Conservation (phyloP, 1,284 basidiomycete genomes). For the Tylopilus sp. region DNA sequence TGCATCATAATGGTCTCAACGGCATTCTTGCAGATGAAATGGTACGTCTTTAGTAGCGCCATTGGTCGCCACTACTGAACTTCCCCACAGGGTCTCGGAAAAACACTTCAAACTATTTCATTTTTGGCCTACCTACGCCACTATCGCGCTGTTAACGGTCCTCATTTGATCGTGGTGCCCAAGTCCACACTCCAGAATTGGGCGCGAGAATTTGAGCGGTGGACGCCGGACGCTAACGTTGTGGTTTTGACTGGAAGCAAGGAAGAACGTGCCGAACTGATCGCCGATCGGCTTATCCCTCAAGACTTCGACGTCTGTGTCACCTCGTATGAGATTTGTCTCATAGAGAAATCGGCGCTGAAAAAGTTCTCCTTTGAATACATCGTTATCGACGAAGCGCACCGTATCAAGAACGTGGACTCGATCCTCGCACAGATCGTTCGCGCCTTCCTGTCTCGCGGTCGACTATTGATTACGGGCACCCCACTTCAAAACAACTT, state of each 20-base stretch:
- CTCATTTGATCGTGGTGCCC: slow-evolving; percentile 96
- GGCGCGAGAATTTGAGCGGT: slow-evolving; percentile 92
- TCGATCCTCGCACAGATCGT: slow-evolving; percentile 97
- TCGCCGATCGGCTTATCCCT: slow-evolving; percentile 83
- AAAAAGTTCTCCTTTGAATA: slow-evolving; percentile 99
- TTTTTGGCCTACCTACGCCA: slow-evolving; percentile 97
- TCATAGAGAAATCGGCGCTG: slow-evolving; percentile 92
- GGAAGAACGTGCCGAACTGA: slow-evolving; percentile 90
- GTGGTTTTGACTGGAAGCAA: slow-evolving; percentile 89
- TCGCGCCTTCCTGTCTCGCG: slow-evolving; percentile 89
- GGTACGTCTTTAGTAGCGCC: slow-evolving; percentile 57
- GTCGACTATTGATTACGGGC: slow-evolving; percentile 94
- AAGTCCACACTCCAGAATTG: slow-evolving; percentile 99
- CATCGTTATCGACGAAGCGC: slow-evolving; percentile 99
- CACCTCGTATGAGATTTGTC: slow-evolving; percentile 97
- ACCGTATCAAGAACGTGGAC: slow-evolving; percentile 99
- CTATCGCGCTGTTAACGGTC: slow-evolving; percentile 81
- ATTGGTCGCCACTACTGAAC: background rate
- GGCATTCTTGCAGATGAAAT: slow-evolving; percentile 96
- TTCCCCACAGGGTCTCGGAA: slow-evolving; percentile 86
- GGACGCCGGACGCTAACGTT: slow-evolving; percentile 93
- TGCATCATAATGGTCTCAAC: slow-evolving; percentile 94
- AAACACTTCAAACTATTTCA: slow-evolving; percentile 98
- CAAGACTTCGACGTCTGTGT: slow-evolving; percentile 96
- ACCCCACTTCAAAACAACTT: slow-evolving; percentile 98